These are phyloP conservation scores for Paxillus ammoniavirescens DNA, from an alignment of 768 basidiomycete genomes.

Conservation along the genomic window DNA sequence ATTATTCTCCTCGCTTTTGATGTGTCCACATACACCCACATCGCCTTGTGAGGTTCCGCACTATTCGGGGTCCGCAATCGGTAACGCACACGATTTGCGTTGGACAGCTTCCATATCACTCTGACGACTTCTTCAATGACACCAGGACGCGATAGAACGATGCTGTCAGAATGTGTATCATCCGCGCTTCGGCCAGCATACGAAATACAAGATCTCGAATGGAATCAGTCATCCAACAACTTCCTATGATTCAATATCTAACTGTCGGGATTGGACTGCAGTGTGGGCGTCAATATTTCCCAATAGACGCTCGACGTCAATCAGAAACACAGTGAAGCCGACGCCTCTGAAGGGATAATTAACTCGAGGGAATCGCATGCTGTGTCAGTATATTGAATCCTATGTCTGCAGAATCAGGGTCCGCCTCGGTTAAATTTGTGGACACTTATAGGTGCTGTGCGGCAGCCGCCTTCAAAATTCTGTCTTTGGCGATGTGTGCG, in stretches of 20 bases:
- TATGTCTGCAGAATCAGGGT: no score
- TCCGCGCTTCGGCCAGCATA: no score
- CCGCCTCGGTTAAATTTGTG: background rate
- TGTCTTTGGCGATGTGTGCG: background rate
- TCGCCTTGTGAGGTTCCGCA: background rate
- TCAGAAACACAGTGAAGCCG: background rate
- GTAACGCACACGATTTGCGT: background rate
- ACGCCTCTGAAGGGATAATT: no score
- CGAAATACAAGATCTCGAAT: constrained; percentile 3
- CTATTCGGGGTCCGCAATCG: background rate
- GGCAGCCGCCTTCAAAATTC: background rate
- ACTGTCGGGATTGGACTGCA: background rate
- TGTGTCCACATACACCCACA: background rate
- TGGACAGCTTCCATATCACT: background rate
- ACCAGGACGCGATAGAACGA: background rate
- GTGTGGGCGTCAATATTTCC: background rate
- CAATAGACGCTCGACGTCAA: background rate
- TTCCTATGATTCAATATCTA: background rate
- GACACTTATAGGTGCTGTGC: background rate
- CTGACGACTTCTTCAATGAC: background rate
- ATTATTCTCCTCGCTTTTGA: background rate
- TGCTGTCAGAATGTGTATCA: no score
- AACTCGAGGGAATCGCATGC: no score
- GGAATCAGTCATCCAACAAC: background rate
- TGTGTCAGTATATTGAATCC: no score